Evolutionary conservation across 306 rosid genomes (phyloP), one percentile per base, ranked within the genome.

Genomic region (Gynostemma pentaphyllum): DNA sequence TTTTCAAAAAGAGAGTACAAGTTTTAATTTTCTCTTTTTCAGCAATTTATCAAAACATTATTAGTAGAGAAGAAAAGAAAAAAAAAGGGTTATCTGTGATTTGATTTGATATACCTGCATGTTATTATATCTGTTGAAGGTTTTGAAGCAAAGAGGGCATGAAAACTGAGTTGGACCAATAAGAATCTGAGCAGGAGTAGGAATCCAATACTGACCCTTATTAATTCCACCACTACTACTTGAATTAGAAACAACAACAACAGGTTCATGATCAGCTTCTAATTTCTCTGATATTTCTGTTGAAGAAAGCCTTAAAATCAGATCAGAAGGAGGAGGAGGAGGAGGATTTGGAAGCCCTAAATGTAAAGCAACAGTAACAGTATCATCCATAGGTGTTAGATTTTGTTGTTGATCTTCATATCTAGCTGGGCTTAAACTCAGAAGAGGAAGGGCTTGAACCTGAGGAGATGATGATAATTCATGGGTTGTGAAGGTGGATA

Each of bases 51-150:
- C 13, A 21, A 59, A 59, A 59, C 22, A 11, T 12, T 22, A 56
- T 8, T 3, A 28, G n/a, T 7, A 54, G 15, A 15, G 15, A 29
- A 4, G 2, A 27, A 28, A 37, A 78, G 65, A 75, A 13, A 70
- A 76, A 64, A 76, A 2, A 51, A 51, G 27, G 15, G 29, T 14
- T 3, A 50, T 21, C 28, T 50, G 56, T 29, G 57, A 11, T 14
- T 52, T 52, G 60, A 52, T 6, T 27, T 13, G 29, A 52, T 26
- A 61, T 71, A 74, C 97, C 97, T 90, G 97, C 96, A 90, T 85
- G 83, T 90, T 90, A 67, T 90, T 90, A 80, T 87, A 90, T 87
- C 97, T 83, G 62, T 90, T 90, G 85, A 90, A 90, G 46, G 97
- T 87, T 74, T 90, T 90, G 87, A 80, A 87, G 76, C 97, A 90